Percentiles rank a stretch among this genome's conserved stretches.
phyloP scores from a whole-genome alignment of 202 grass and related monocot genomes.

The Sporobolus alterniflorus region DNA sequence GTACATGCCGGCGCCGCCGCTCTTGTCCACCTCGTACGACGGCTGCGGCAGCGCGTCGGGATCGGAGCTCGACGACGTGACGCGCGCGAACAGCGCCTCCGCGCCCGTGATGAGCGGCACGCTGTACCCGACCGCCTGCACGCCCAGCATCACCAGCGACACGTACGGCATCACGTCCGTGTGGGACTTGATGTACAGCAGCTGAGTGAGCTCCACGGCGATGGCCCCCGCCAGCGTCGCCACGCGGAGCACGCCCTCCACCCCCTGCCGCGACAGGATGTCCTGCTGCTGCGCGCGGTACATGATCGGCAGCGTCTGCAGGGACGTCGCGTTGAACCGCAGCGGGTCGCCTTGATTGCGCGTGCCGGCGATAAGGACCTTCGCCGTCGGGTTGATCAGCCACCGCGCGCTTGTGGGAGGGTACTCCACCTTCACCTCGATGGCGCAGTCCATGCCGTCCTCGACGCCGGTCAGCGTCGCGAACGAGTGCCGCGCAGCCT shows the following conservation, averaged over 20 bases:
- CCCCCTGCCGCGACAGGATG: slow-evolving; percentile 81
- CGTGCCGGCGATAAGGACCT: slow-evolving; percentile 63
- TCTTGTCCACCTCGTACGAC: slow-evolving; percentile 75
- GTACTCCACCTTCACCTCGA: slow-evolving; percentile 84
- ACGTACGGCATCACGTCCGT: slow-evolving; percentile 64
- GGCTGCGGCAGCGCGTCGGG: slow-evolving; percentile 5
- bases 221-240: slow-evolving; percentile 70
- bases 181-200: slow-evolving; percentile 76
- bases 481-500: slow-evolving; percentile 42
- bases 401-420: slow-evolving; percentile 88
- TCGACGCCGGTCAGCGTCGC: slow-evolving; percentile 34
- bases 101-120: slow-evolving; percentile 87
- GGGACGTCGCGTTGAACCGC: slow-evolving; percentile 47
- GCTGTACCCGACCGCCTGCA: slow-evolving; percentile 84
- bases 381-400: slow-evolving; percentile 78
- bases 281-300: slow-evolving; percentile 71
- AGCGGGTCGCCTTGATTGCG: slow-evolving; percentile 55
- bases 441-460: slow-evolving; percentile 75
- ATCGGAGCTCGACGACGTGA: slow-evolving; percentile 21
- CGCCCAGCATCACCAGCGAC: slow-evolving; percentile 82
- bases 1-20: slow-evolving; percentile 44
- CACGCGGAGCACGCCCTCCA: slow-evolving; percentile 81
- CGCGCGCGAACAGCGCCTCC: slow-evolving; percentile 77
- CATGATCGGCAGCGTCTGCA: slow-evolving; percentile 90
- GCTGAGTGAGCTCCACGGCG: slow-evolving; percentile 58